Percentiles rank a stretch among this genome's conserved stretches.
Evolutionary conservation across 257 asterid species (phyloP).

Genomic region (Forsythia viridissima): DNA sequence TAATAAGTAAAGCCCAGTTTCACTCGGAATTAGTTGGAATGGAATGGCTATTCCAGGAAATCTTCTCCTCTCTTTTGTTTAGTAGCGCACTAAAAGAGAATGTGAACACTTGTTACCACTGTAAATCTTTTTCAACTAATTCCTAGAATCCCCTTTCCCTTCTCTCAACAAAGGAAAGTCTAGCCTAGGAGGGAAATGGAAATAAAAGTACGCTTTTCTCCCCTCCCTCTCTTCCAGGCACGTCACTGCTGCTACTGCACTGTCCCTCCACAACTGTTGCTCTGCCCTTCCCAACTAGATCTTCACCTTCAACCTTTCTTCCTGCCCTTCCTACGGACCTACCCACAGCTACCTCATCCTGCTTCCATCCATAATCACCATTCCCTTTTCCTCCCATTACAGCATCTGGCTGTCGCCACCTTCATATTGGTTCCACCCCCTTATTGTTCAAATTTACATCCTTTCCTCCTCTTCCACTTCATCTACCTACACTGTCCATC

Average conservation of each 20-base stretch:
- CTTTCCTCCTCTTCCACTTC: background rate
- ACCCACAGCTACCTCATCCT: background rate
- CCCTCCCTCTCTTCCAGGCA: background rate
- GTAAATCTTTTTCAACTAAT: background rate
- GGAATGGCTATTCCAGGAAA: background rate
- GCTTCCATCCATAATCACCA: background rate
- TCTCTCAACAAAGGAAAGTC: background rate
- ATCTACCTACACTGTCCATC: background rate
- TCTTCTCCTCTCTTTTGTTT: background rate
- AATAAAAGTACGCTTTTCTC: too few species aligned
- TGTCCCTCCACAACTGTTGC: too few species aligned
- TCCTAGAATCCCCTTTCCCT: background rate
- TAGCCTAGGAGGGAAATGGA: background rate
- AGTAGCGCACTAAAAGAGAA: background rate
- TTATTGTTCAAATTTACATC: background rate
- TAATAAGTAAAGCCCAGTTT: background rate
- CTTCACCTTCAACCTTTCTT: background rate
- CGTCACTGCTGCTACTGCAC: background rate
- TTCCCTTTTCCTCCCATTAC: background rate
- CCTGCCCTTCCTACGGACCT: background rate
- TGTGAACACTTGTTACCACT: background rate
- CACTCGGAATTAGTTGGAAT: background rate
- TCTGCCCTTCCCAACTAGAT: background rate
- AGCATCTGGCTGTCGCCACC: background rate
- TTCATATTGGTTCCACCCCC: background rate